Evolutionary conservation across 2,329 filamentous ascomycete species (phyloP).

Genomic region (Sporothrix dimorphospora): DNA sequence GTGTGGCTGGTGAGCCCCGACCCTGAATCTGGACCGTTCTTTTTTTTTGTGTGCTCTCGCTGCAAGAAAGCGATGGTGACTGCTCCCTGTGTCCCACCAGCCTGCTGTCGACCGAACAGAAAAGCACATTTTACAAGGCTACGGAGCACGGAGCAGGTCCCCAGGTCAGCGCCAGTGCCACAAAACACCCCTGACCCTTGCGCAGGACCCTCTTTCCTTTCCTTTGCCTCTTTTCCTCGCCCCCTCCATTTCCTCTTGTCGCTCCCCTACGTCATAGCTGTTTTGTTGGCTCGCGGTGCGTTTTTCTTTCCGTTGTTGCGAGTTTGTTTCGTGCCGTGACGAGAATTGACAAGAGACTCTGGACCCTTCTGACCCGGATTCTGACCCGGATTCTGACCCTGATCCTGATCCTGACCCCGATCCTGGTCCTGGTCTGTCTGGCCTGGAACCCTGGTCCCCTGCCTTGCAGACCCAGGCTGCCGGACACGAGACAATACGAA

Average conservation of each 20-base stretch:
- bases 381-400: background rate
- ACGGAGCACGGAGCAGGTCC: constrained; percentile 11
- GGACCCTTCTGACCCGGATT: background rate
- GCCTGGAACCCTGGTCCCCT: background rate
- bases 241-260: background rate
- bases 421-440: too few relatives aligned
- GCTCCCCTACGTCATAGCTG: background rate
- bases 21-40: constrained; percentile 7
- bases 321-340: background rate
- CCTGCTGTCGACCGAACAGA: too few relatives aligned
- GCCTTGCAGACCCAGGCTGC: background rate
- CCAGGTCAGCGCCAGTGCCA: background rate
- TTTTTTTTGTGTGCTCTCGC: background rate
- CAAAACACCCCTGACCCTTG: background rate
- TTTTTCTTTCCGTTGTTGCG: background rate
- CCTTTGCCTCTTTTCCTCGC: background rate
- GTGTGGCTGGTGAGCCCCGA: constrained; percentile 8
- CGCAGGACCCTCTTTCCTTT: background rate
- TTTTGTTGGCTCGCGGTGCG: background rate
- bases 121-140: constrained; percentile 11
- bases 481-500: constrained; percentile 1
- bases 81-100: too few relatives aligned
- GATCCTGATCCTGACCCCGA: background rate
- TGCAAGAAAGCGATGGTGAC: background rate
- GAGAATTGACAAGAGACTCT: too few relatives aligned